Conservation (phyloP, 495 filamentous ascomycete species). For the Sabuloglossum arenarium region DNA sequence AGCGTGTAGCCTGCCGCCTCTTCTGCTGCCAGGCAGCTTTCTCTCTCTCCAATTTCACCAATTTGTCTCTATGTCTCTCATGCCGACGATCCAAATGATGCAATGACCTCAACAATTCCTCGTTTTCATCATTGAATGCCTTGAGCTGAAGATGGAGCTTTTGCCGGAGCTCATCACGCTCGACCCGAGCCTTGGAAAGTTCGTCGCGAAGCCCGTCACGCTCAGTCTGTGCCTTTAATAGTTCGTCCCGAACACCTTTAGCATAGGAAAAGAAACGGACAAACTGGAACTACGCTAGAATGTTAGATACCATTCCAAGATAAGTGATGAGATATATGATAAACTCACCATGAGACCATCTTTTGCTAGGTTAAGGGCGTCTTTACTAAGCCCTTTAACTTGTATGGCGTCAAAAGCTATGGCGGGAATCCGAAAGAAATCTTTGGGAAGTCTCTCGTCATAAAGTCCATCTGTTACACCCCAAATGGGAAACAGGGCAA, state of each 20-base stretch:
- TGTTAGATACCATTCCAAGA: not conserved
- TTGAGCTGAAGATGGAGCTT: not conserved
- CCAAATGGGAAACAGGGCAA: not conserved
- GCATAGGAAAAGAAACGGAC: constrained; percentile 1
- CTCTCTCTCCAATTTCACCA: not conserved
- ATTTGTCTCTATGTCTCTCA: not conserved
- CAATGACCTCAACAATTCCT: not conserved
- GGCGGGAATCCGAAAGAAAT: not conserved
- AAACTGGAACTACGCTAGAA: constrained; percentile 4
- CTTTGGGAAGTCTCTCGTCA: not conserved
- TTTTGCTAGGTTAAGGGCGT: not conserved
- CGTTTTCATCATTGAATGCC: not conserved
- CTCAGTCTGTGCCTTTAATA: not conserved
- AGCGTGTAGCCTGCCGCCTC: not conserved
- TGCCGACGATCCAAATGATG: not conserved
- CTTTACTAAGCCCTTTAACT: not conserved
- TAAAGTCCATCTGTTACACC: constrained; percentile 1
- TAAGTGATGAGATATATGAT: not conserved
- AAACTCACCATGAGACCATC: not conserved
- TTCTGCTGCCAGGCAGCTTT: not conserved
- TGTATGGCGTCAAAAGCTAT: not conserved
- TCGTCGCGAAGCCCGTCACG: not conserved
- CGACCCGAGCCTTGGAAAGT: not conserved
- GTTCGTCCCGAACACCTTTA: not conserved
- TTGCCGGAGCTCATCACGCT: not conserved